These are phyloP conservation scores for Magnusiomyces ingens DNA, from an alignment of 1,139 yeast genomes.

Conservation along the genomic window DNA sequence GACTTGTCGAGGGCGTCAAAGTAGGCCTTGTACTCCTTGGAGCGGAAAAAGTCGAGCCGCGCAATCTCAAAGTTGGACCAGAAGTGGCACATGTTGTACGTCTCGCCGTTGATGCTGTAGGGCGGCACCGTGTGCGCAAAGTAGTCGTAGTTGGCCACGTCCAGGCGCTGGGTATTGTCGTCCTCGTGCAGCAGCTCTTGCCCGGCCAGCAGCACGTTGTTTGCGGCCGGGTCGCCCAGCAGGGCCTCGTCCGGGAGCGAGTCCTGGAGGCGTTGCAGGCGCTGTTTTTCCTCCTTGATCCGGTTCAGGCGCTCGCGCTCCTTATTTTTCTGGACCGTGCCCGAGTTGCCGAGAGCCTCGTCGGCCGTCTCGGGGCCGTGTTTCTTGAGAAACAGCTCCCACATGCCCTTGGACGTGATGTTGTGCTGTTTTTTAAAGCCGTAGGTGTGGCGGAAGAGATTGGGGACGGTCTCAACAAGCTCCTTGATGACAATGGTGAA, in stretches of 20 bases:
- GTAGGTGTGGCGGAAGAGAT: slow-evolving; percentile 63
- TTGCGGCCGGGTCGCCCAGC: slow-evolving; percentile 8
- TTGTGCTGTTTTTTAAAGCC: slow-evolving; percentile 47
- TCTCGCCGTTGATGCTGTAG: slow-evolving; percentile 49
- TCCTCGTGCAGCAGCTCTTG: slow-evolving; percentile 10
- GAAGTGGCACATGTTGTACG: slow-evolving; percentile 77
- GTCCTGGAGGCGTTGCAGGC: slow-evolving; percentile 18
- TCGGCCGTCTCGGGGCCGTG: slow-evolving; percentile 20
- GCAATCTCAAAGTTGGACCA: slow-evolving; percentile 96
- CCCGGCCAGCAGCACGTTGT: slow-evolving; percentile 9
- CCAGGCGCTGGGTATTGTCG: slow-evolving; percentile 13
- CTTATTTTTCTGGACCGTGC: slow-evolving; percentile 21
- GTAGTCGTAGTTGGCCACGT: slow-evolving; percentile 16
- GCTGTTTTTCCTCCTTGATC: slow-evolving; percentile 25
- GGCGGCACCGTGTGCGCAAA: slow-evolving; percentile 23
- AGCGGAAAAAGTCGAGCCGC: slow-evolving; percentile 61
- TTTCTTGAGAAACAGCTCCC: slow-evolving; percentile 32
- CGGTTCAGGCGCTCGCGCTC: slow-evolving; percentile 24
- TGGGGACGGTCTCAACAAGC: slow-evolving; percentile 71
- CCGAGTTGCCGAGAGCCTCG: slow-evolving; percentile 19
- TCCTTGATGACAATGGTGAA: slow-evolving; percentile 74
- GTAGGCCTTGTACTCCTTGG: slow-evolving; percentile 55
- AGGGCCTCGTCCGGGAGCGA: slow-evolving; percentile 20
- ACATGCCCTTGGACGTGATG: slow-evolving; percentile 44
- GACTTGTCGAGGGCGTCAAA: slow-evolving; percentile 58